These are phyloP conservation scores for Boletus reticuloceps DNA, from an alignment of 768 basidiomycete species.

Conservation along the genomic window DNA sequence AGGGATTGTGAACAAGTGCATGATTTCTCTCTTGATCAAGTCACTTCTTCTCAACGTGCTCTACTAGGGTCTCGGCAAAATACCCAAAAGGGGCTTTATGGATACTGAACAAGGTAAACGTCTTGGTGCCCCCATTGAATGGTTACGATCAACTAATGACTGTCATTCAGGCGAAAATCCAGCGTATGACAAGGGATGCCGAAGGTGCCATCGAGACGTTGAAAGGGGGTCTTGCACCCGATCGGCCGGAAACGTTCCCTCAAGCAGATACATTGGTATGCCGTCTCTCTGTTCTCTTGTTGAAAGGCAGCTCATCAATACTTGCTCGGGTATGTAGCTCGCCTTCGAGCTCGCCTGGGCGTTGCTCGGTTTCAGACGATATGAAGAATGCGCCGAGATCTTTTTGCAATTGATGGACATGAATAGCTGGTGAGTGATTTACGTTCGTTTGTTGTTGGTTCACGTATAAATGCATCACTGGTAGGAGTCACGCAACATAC, in stretches of 20 bases:
- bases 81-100: slow-evolving; percentile 71
- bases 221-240: slow-evolving; percentile 52
- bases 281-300: background rate
- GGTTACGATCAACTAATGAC: background rate
- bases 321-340: slow-evolving; percentile 40
- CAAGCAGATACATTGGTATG: slow-evolving; percentile 71
- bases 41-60: background rate
- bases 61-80: slow-evolving; percentile 45
- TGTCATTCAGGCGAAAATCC: slow-evolving; percentile 58
- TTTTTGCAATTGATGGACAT: slow-evolving; percentile 63
- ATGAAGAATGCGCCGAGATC: slow-evolving; percentile 63
- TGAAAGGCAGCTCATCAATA: background rate
- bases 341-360: slow-evolving; percentile 81
- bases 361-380: slow-evolving; percentile 58
- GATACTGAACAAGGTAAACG: slow-evolving; percentile 64
- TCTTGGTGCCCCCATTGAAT: background rate
- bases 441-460: background rate
- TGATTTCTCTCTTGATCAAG: background rate
- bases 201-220: slow-evolving; percentile 65
- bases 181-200: slow-evolving; percentile 67
- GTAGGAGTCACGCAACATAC: slow-evolving; percentile 77
- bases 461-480: background rate
- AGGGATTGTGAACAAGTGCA: slow-evolving; percentile 61
- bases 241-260: slow-evolving; percentile 51
- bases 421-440: slow-evolving; percentile 59